phyloP scores from a whole-genome alignment of 192 early-diverging fungal species.

The Rhizophagus prolifer region DNA sequence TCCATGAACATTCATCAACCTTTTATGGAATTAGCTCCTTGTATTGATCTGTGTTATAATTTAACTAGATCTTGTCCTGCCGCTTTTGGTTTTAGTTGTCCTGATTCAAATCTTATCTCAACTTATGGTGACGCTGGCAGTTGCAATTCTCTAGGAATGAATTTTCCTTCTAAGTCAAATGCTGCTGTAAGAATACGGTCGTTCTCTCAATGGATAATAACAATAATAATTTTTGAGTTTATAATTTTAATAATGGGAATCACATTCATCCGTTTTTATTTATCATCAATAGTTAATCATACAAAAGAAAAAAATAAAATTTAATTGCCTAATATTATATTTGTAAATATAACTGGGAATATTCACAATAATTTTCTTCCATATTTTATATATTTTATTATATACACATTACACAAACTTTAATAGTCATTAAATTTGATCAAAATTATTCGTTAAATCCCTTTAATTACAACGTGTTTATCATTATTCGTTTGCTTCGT shows the following conservation, averaged over 20 bases:
- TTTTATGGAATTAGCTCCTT: conserved; percentile 55
- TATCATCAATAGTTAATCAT: too few species aligned
- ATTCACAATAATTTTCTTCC: too few species aligned
- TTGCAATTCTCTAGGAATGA: background rate
- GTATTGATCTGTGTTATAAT: conserved; percentile 58
- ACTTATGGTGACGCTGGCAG: background rate
- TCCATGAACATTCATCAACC: conserved; percentile 32
- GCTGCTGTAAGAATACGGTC: background rate
- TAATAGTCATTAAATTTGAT: background rate
- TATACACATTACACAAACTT: too few species aligned
- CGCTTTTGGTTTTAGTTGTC: conserved; percentile 54
- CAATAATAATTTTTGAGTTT: background rate
- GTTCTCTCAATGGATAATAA: background rate
- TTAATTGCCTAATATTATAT: too few species aligned
- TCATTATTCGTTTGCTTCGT: conserved; percentile 47
- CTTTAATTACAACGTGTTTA: conserved; percentile 50
- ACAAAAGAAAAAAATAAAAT: too few species aligned
- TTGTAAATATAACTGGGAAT: too few species aligned
- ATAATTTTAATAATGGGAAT: background rate
- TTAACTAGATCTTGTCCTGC: conserved; percentile 59
- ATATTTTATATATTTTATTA: too few species aligned
- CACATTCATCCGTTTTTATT: too few species aligned
- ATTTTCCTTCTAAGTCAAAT: background rate
- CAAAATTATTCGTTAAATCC: background rate
- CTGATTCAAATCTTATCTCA: conserved; percentile 9